A percentile compares a stretch with the other conserved stretches of the same genome.
These are phyloP conservation scores for Polytolypa hystricis DNA, from an alignment of 2,329 filamentous ascomycete genomes.

Conservation along the genomic window DNA sequence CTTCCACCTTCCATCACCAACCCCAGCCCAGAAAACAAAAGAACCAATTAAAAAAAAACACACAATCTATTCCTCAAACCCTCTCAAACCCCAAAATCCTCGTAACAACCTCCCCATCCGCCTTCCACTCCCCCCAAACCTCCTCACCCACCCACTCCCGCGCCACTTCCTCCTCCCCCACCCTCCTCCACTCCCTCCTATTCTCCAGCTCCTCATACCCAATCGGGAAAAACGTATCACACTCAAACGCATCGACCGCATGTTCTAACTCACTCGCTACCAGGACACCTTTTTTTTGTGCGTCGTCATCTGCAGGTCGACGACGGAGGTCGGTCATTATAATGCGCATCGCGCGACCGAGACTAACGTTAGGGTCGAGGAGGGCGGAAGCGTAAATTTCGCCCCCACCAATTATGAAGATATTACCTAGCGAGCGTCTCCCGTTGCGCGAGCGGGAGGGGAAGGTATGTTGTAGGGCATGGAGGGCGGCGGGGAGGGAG, in stretches of 20 bases:
- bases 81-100: constrained; percentile 38
- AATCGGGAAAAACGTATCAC: constrained; percentile 39
- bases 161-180: constrained; percentile 23
- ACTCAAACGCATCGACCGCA: constrained; percentile 27
- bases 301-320: constrained; percentile 11
- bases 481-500: constrained; percentile 49
- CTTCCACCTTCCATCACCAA: no score
- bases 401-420: constrained; percentile 84
- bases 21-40: no score
- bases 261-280: constrained; percentile 8
- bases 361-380: constrained; percentile 14
- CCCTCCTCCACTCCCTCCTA: constrained; percentile 24
- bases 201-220: constrained; percentile 21
- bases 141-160: constrained; percentile 35
- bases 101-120: constrained; percentile 39
- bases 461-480: constrained; percentile 22
- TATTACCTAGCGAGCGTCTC: constrained; percentile 37
- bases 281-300: no score
- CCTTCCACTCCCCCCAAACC: constrained; percentile 32
- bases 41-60: no score
- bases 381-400: constrained; percentile 72
- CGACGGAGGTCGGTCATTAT: constrained; percentile 31
- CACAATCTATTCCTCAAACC: constrained; percentile 10
- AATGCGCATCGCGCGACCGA: constrained; percentile 22
- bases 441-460: constrained; percentile 4